Percentiles rank a stretch among this genome's conserved stretches.
phyloP scores from a whole-genome alignment of 2,329 filamentous ascomycete species.

The Fusarium chaquense region DNA sequence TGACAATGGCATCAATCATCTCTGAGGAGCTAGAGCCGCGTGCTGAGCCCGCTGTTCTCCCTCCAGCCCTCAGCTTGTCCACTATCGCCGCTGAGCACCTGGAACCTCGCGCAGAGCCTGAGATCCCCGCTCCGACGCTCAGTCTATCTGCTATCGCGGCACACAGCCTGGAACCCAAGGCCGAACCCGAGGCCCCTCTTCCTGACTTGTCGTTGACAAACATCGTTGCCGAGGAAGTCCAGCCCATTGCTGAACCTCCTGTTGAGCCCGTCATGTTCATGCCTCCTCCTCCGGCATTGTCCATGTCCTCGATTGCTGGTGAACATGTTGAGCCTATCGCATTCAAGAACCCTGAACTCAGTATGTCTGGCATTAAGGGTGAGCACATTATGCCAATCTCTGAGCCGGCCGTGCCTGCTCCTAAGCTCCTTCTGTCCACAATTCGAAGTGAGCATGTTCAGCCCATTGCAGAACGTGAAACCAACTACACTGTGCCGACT shows the following conservation, averaged over 20 bases:
- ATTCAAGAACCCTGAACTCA: conserved; percentile 26
- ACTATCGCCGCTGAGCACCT: conserved; percentile 44
- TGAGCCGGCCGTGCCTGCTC: conserved; percentile 11
- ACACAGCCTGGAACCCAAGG: conserved; percentile 48
- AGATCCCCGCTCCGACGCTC: conserved; percentile 28
- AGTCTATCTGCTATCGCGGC: conserved; percentile 40
- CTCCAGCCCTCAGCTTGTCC: conserved; percentile 46
- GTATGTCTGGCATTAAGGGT: conserved; percentile 39
- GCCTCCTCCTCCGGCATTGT: conserved; percentile 33
- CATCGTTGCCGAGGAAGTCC: conserved; percentile 49
- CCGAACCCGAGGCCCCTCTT: conserved; percentile 42
- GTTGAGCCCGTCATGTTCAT: conserved; percentile 45
- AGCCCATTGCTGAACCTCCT: conserved; percentile 35
- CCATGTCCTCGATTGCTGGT: conserved; percentile 30
- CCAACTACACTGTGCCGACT: conserved; percentile 4
- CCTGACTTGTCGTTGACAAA: conserved; percentile 50
- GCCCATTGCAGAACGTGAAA: conserved; percentile 33
- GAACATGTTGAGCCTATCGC: conserved; percentile 48
- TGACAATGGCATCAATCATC: conserved; percentile 47
- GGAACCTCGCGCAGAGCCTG: conserved; percentile 46
- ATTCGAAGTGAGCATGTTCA: conserved; percentile 41
- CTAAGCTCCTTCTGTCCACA: conserved; percentile 35
- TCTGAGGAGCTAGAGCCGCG: conserved; percentile 49
- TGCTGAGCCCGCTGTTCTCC: conserved; percentile 39
- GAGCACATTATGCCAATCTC: conserved; percentile 46